Evolutionary conservation across 1,139 yeast species (phyloP).

Genomic region (Yamadazyma oceani): DNA sequence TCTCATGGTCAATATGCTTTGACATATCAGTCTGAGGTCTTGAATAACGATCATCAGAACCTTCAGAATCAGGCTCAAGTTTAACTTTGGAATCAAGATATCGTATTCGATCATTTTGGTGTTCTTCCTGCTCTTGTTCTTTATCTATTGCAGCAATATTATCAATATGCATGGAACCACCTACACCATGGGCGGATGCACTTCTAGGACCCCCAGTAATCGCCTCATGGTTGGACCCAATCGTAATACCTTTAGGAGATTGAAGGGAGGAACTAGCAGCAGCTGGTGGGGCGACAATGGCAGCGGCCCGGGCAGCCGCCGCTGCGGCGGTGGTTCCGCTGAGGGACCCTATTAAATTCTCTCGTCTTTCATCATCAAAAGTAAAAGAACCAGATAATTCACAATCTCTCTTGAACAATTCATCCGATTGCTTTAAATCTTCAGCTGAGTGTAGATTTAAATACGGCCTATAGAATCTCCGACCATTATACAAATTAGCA

Average conservation of each 20-base stretch:
- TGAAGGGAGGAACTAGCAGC: neutral
- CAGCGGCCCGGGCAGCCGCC: constrained; percentile 10
- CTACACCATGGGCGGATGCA: neutral
- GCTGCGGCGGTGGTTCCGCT: constrained; percentile 10
- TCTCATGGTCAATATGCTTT: no score
- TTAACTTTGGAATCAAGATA: no score
- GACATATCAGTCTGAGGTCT: no score
- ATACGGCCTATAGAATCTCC: constrained; percentile 31
- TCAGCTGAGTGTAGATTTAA: constrained; percentile 30
- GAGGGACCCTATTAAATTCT: constrained; percentile 10
- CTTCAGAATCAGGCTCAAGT: no score
- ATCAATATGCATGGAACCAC: neutral
- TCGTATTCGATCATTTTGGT: neutral
- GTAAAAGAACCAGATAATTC: constrained; percentile 10
- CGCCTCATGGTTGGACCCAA: neutral
- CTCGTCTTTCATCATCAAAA: constrained; percentile 10
- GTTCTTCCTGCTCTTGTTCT: constrained; percentile 1
- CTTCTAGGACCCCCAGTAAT: neutral
- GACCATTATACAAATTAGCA: constrained; percentile 41
- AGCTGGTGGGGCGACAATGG: constrained; percentile 4
- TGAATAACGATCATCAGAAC: no score
- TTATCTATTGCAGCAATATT: constrained; percentile 1
- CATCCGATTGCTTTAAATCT: constrained; percentile 34
- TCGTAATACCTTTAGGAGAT: no score
- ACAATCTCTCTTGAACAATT: constrained; percentile 31